These are phyloP conservation scores for Backusella circina DNA, from an alignment of 192 early-diverging fungal species.

Conservation along the genomic window DNA sequence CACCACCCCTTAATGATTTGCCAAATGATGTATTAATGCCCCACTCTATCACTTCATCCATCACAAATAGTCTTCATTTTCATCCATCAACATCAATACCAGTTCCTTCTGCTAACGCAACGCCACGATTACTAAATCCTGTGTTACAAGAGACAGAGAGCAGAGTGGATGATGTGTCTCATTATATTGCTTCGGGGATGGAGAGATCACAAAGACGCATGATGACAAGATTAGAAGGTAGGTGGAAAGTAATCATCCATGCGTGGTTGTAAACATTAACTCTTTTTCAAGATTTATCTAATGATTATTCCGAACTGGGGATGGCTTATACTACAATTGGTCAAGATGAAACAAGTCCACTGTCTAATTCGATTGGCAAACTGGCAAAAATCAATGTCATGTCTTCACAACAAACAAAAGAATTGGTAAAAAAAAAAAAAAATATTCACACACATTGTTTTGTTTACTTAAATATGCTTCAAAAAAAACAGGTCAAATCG, in stretches of 20 bases:
- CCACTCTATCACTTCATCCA: not conserved
- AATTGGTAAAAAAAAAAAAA: not conserved
- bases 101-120: not conserved
- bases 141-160: not conserved
- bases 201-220: slow-evolving; percentile 70
- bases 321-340: not conserved
- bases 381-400: not conserved
- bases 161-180: not conserved
- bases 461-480: not conserved
- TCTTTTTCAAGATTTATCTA: not conserved
- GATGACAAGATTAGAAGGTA: slow-evolving; percentile 60
- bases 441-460: not conserved
- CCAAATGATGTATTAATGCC: not conserved
- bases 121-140: not conserved
- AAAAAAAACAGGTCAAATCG: not conserved
- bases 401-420: not conserved
- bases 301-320: not conserved
- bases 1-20: not conserved
- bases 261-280: too few species aligned
- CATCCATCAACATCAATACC: not conserved
- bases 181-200: slow-evolving; percentile 23
- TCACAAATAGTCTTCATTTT: not conserved
- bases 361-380: not conserved
- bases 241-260: not conserved
- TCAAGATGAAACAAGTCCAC: slow-evolving; percentile 5